Conservation (phyloP, 2,329 filamentous ascomycete genomes). For the Colletotrichum filicis region DNA sequence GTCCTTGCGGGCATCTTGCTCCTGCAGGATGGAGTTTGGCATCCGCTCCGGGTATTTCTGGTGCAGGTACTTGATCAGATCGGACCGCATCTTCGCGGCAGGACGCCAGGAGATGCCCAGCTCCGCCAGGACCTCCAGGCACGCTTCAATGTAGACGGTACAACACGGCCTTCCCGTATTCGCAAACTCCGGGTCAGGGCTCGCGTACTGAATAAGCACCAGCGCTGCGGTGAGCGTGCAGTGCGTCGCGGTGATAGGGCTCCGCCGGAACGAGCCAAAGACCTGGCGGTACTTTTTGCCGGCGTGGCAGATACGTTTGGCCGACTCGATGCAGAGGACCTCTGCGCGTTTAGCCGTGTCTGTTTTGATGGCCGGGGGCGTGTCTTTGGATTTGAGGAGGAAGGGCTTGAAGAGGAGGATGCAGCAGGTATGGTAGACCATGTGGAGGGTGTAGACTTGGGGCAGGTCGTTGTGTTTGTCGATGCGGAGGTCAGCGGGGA, state of each 20-base stretch:
- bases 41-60: constrained; percentile 31
- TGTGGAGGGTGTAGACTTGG: constrained; percentile 45
- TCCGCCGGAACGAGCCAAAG: constrained; percentile 47
- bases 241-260: constrained; percentile 48
- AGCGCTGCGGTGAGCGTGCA: constrained; percentile 47
- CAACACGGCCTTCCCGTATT: constrained; percentile 27
- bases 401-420: constrained; percentile 47
- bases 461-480: constrained; percentile 40
- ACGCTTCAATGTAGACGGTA: constrained; percentile 30
- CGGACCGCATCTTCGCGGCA: constrained; percentile 15
- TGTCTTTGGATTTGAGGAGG: constrained; percentile 8
- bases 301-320: constrained; percentile 40
- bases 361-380: background rate
- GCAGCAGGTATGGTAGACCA: constrained; percentile 47
- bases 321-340: constrained; percentile 38
- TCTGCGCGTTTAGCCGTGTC: constrained; percentile 15
- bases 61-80: constrained; percentile 26
- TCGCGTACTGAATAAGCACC: constrained; percentile 37
- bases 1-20: background rate
- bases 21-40: constrained; percentile 19
- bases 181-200: constrained; percentile 23
- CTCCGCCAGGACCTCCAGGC: constrained; percentile 24
- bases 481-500: constrained; percentile 43
- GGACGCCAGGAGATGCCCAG: constrained; percentile 29
- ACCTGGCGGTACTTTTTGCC: constrained; percentile 44